Percentiles rank a stretch among this genome's conserved stretches.
These are phyloP conservation scores for Platanthera zijinensis DNA, from an alignment of 106 monocot genomes.

Conservation along the genomic window DNA sequence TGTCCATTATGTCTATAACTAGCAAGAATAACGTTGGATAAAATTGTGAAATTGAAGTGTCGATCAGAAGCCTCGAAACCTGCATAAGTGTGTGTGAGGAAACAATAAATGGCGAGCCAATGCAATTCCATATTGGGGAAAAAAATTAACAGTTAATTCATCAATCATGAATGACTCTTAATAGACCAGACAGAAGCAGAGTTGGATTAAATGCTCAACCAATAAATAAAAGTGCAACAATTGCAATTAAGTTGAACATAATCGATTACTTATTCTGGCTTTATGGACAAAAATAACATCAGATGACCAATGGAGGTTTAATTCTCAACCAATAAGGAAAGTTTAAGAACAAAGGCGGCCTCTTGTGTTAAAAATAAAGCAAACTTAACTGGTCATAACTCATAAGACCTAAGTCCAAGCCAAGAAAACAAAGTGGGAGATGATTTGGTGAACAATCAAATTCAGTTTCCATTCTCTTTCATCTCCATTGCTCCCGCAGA, in stretches of 20 bases:
- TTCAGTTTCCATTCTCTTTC: no score
- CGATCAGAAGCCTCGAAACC: constrained; percentile 35
- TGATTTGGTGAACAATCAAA: no score
- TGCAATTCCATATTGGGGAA: neutral
- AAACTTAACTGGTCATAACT: no score
- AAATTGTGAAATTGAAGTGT: constrained; percentile 37
- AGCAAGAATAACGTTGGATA: constrained; percentile 38
- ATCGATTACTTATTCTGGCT: neutral
- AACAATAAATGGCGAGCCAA: neutral
- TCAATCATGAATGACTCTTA: neutral
- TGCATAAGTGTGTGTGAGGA: constrained; percentile 11
- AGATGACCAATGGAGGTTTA: no score
- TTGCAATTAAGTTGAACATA: no score
- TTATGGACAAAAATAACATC: no score
- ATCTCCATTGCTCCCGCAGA: no score
- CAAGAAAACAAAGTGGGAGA: no score
- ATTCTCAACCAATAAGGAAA: no score
- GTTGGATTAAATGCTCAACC: neutral
- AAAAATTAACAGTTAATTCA: neutral
- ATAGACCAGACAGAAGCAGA: neutral
- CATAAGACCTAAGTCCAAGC: no score
- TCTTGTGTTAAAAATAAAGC: no score
- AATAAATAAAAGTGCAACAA: neutral
- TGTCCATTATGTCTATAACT: constrained; percentile 34
- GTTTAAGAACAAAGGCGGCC: no score